Evolutionary conservation across 2,329 filamentous ascomycete genomes (phyloP).

Genomic region (Paracorniculantispora psalliotae): DNA sequence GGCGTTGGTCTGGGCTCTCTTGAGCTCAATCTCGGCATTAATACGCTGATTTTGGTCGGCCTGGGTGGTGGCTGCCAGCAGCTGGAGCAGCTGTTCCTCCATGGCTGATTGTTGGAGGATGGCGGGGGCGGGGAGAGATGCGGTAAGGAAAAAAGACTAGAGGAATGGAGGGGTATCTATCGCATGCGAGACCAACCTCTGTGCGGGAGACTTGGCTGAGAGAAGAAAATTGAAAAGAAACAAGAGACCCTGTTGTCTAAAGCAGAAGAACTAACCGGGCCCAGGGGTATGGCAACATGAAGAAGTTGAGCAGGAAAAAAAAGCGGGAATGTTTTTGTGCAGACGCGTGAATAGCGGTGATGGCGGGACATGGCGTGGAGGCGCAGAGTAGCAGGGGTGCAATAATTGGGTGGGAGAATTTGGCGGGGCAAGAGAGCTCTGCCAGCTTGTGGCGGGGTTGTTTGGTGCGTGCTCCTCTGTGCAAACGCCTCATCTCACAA

Average conservation of each 20-base stretch:
- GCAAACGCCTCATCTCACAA: not conserved
- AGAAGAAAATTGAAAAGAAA: not conserved
- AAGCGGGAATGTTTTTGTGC: conserved; percentile 5
- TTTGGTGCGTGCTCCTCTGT: not conserved
- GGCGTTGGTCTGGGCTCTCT: conserved; percentile 61
- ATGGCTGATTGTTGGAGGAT: conserved; percentile 43
- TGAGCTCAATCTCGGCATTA: conserved; percentile 79
- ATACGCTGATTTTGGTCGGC: conserved; percentile 71
- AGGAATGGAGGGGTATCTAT: conserved; percentile 10
- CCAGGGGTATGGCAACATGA: not conserved
- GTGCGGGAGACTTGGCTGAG: not conserved
- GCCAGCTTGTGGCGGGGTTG: not conserved
- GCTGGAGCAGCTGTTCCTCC: conserved; percentile 87
- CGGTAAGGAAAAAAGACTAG: not conserved
- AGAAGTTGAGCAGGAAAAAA: conserved; percentile 9
- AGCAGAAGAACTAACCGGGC: not conserved
- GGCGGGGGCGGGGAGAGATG: not conserved
- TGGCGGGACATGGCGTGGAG: conserved; percentile 1
- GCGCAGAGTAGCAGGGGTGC: not conserved
- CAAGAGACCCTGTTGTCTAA: not conserved
- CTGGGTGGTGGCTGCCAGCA: conserved; percentile 83
- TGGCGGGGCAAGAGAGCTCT: not conserved
- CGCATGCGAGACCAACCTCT: not conserved
- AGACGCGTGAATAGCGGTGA: conserved; percentile 13
- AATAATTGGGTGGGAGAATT: not conserved